A percentile compares a stretch with the other conserved stretches of the same genome.
Conservation (phyloP, 2,329 filamentous ascomycete genomes). For the Penicillium janthinellum region DNA sequence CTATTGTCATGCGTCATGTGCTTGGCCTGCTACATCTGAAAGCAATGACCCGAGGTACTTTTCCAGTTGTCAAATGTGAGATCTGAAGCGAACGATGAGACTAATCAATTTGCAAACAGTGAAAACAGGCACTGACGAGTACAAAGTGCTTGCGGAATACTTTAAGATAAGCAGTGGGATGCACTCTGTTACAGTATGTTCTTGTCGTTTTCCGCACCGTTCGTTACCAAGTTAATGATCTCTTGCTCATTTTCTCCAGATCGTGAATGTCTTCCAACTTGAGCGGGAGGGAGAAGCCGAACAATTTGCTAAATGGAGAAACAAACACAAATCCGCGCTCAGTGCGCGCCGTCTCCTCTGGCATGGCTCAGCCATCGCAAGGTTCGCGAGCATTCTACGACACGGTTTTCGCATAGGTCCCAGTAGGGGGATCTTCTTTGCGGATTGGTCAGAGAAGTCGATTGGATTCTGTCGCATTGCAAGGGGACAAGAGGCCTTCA, state of each 20-base stretch:
- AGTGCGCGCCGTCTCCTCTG: background rate
- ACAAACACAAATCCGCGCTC: background rate
- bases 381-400: background rate
- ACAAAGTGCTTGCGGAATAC: background rate
- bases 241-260: background rate
- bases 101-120: background rate
- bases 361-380: constrained; percentile 1
- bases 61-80: background rate
- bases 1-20: background rate
- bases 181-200: background rate
- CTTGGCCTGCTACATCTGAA: background rate
- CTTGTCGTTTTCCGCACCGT: background rate
- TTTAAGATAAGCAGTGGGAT: background rate
- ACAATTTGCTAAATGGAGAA: background rate
- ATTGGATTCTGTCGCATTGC: background rate
- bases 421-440: background rate
- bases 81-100: fast-evolving
- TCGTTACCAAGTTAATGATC: background rate
- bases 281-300: background rate
- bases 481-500: background rate
- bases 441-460: background rate
- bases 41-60: background rate
- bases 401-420: background rate
- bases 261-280: constrained; percentile 4
- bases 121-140: background rate